Base-by-base conservation (phyloP, 2,329 filamentous ascomycete genomes). In the Paracorniculantispora psalliotae region DNA sequence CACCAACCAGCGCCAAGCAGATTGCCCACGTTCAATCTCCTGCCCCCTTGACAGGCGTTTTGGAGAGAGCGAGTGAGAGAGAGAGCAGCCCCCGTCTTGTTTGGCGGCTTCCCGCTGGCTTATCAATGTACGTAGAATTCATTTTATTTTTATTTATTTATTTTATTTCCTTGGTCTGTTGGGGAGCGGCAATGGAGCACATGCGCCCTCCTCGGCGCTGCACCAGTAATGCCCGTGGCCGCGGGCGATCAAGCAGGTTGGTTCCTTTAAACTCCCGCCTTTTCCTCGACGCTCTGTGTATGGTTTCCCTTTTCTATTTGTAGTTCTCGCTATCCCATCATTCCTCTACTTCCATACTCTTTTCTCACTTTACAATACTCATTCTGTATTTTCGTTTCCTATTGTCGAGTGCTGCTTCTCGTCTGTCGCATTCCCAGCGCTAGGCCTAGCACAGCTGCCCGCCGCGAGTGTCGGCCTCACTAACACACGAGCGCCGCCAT, bases 21-120 rank as follows among this genome's bases (percentile, higher is more conserved):
- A 30, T 57, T 50, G 37, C 55, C 55, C 55, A 57, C 55, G 55
- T 57, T 57, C 19, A 37, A 23, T 41, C 47, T 44, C 46, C 41
- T 43, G 55, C 25, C 13, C 37, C 35, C 46, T 44, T 47, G 48
- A 53, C 48, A 59, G 48, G 39, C 48, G 39, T 52, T 30, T 53
- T 47, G n/a, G 54, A 17, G 25, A 33, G 12, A 26, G 30, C n/a
- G 17, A 23, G 54, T 21, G 25, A 33, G 12, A 26, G 30, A 12
- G 17, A 23, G 54, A 46, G 21, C 9, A n/a, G 6, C 41, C 41
- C 41, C 41, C n/a, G n/a, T 19, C 53, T 39, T 21, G n/a, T n/a
- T n/a, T n/a, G n/a, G n/a, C 39, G 35, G 54, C 23, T 41, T 28
- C 15, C 13, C 21, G 3, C 41, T 37, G 30, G 33, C 28, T 47